A percentile compares a stretch with the other conserved stretches of the same genome.
Evolutionary conservation across 2,329 filamentous ascomycete species (phyloP).

Genomic region (Xylaria sp.): DNA sequence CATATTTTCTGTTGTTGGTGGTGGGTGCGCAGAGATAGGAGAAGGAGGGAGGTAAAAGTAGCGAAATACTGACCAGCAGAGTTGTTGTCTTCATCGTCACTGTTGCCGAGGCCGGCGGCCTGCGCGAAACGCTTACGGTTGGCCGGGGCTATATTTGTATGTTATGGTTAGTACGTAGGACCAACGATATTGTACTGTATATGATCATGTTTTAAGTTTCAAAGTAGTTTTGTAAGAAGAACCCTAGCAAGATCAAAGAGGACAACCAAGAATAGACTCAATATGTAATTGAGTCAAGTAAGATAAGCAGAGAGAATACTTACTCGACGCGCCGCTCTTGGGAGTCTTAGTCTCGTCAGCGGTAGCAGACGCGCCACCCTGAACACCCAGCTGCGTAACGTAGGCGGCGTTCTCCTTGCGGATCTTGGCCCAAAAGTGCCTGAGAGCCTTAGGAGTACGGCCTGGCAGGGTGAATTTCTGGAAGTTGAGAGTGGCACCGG

Average conservation of each 20-base stretch:
- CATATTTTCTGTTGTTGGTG: neutral
- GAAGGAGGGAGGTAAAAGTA: neutral
- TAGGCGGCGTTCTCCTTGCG: neutral
- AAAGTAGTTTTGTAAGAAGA: neutral
- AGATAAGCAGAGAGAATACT: neutral
- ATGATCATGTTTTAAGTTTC: neutral
- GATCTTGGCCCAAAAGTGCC: constrained; percentile 17
- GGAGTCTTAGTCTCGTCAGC: neutral
- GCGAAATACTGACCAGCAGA: constrained; percentile 5
- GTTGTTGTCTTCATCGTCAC: neutral
- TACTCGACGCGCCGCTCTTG: constrained; percentile 13
- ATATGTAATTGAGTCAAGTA: neutral
- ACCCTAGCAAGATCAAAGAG: neutral
- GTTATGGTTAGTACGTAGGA: constrained; percentile 4
- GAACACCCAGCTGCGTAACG: neutral
- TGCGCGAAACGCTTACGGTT: constrained; percentile 19
- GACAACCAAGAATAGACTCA: neutral
- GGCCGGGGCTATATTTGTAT: constrained; percentile 6
- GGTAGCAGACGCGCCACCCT: neutral
- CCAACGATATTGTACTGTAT: neutral
- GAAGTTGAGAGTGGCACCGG: neutral
- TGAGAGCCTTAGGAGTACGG: constrained; percentile 25
- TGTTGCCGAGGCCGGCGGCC: neutral
- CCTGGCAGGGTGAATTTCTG: neutral
- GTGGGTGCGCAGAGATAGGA: neutral